Percentiles rank a stretch among this genome's conserved stretches.
These are phyloP conservation scores for Cryptococcus sp. DNA, from an alignment of 1,284 basidiomycete species.

Conservation along the genomic window DNA sequence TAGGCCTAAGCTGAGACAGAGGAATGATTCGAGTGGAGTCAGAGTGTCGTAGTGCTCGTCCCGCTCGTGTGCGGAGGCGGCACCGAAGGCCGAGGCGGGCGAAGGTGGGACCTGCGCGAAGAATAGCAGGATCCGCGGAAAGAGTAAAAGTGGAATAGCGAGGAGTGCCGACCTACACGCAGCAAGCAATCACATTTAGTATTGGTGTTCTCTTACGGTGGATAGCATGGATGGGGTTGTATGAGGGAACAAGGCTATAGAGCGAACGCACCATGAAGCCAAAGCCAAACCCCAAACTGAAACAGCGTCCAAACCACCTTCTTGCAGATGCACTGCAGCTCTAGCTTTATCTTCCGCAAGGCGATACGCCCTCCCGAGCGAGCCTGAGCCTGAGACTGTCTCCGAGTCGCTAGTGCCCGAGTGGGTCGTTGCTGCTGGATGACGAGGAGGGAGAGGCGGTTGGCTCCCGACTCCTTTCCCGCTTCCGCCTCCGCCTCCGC, in stretches of 20 bases:
- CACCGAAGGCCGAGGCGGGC: conserved; percentile 12
- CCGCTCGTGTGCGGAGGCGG: conserved; percentile 18
- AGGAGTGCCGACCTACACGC: conserved; percentile 40
- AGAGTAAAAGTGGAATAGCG: conserved; percentile 45
- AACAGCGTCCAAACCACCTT: conserved; percentile 40
- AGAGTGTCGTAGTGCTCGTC: conserved; percentile 46
- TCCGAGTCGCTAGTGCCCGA: neutral
- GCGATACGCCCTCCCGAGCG: conserved; percentile 34
- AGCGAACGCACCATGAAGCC: conserved; percentile 40
- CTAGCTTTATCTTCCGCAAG: conserved; percentile 45
- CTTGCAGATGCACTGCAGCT: conserved; percentile 39
- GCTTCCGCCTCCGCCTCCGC: too few species aligned
- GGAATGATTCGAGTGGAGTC: conserved; percentile 44
- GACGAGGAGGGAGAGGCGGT: conserved; percentile 27
- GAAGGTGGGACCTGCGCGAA: conserved; percentile 40
- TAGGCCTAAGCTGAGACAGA: conserved; percentile 40
- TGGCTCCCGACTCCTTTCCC: neutral
- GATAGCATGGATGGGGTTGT: neutral
- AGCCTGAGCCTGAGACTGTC: conserved; percentile 5
- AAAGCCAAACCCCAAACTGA: conserved; percentile 37
- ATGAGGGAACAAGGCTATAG: neutral
- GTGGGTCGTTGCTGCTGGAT: conserved; percentile 20
- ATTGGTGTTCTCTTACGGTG: too few species aligned
- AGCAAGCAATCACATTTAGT: neutral
- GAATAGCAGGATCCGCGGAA: conserved; percentile 52